Conservation (phyloP, 2,329 filamentous ascomycete genomes). For the Ophiocordyceps camponoti-leonardi region DNA sequence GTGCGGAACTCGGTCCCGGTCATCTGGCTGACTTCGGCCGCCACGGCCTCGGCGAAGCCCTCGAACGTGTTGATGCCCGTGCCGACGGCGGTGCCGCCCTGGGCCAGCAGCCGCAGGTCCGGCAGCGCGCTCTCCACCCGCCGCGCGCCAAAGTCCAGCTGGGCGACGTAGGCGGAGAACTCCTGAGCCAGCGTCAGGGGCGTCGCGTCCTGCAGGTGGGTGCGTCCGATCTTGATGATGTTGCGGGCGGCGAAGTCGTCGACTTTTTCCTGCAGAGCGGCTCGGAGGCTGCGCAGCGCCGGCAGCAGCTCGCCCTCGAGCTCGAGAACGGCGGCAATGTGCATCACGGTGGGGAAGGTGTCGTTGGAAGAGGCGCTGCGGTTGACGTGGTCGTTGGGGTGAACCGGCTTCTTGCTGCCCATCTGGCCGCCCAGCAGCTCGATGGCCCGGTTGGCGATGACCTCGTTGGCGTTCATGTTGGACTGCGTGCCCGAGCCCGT, state of each 20-base stretch:
- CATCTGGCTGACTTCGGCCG: constrained; percentile 78
- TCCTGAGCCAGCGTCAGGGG: constrained; percentile 91
- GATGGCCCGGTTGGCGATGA: constrained; percentile 97
- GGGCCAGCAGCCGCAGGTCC: constrained; percentile 71
- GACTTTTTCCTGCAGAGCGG: constrained; percentile 74
- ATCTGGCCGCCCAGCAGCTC: constrained; percentile 88
- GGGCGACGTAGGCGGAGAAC: constrained; percentile 92
- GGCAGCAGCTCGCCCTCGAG: constrained; percentile 76
- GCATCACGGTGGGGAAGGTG: constrained; percentile 98
- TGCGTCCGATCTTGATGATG: constrained; percentile 98
- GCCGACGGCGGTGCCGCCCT: constrained; percentile 92
- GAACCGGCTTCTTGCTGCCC: constrained; percentile 96
- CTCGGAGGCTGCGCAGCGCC: constrained; percentile 62
- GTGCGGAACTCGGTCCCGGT: constrained; percentile 89
- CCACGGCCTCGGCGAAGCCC: constrained; percentile 88
- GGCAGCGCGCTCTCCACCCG: constrained; percentile 71
- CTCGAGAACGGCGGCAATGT: constrained; percentile 92
- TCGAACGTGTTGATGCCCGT: constrained; percentile 96
- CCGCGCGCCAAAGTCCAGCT: constrained; percentile 80
- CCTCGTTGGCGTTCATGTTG: constrained; percentile 99
- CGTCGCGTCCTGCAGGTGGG: constrained; percentile 93
- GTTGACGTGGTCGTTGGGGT: constrained; percentile 99
- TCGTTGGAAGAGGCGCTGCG: constrained; percentile 98
- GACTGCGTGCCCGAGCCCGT: constrained; percentile 97
- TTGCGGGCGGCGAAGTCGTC: constrained; percentile 68